A percentile compares a stretch with the other conserved stretches of the same genome.
phyloP scores from a whole-genome alignment of 2,329 filamentous ascomycete genomes.

The Zasmidium citrigriseum region DNA sequence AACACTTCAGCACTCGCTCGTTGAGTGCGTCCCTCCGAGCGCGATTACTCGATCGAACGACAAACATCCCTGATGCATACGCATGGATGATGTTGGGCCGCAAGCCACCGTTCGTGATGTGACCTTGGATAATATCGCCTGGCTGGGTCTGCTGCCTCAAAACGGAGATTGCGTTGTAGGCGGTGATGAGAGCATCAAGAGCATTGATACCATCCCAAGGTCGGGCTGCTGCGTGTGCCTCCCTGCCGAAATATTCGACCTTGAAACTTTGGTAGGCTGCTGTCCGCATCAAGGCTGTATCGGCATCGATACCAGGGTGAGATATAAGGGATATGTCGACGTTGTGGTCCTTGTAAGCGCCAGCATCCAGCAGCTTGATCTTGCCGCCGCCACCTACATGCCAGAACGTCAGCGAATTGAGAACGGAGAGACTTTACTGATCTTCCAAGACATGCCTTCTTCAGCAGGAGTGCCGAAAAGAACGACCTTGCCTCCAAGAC shows the following conservation, averaged over 20 bases:
- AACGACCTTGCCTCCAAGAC: constrained; percentile 38
- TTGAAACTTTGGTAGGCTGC: constrained; percentile 50
- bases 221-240: constrained; percentile 38
- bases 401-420: background rate
- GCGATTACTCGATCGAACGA: constrained; percentile 37
- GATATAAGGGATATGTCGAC: constrained; percentile 37
- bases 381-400: constrained; percentile 42
- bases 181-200: constrained; percentile 35
- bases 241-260: constrained; percentile 52
- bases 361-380: constrained; percentile 47
- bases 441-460: constrained; percentile 12
- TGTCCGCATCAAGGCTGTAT: constrained; percentile 54
- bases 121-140: constrained; percentile 40
- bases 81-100: constrained; percentile 44
- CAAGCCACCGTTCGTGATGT: constrained; percentile 31
- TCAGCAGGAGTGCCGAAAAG: constrained; percentile 50
- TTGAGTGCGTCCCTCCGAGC: constrained; percentile 34
- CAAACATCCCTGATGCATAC: constrained; percentile 40
- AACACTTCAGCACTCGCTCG: constrained; percentile 42
- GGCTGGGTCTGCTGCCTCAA: constrained; percentile 43
- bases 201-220: constrained; percentile 36
- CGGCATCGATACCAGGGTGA: constrained; percentile 39
- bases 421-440: background rate
- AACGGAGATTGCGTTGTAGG: constrained; percentile 37
- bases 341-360: constrained; percentile 44